phyloP scores from a whole-genome alignment of 352 stramenopile genomes.

The Phytopythium sindhum region DNA sequence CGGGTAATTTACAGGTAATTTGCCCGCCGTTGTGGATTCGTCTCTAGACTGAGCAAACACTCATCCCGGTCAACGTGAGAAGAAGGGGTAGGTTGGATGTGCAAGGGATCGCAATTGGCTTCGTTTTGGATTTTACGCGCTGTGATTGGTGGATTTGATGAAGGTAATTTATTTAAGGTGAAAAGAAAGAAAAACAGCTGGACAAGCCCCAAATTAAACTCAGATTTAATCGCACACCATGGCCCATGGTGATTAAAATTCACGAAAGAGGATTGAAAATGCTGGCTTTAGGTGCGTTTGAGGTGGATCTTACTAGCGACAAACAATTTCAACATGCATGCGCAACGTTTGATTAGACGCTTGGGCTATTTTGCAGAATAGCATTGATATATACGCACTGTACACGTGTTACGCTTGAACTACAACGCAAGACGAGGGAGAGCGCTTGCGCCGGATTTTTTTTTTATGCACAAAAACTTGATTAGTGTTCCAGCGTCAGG shows the following conservation, averaged over 20 bases:
- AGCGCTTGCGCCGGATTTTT: neutral
- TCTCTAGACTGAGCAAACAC: neutral
- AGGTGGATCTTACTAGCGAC: too few species aligned
- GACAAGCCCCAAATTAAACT: neutral
- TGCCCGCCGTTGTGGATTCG: neutral
- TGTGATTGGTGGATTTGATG: neutral
- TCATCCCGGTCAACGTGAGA: neutral
- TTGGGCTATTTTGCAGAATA: too few species aligned
- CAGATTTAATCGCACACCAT: neutral
- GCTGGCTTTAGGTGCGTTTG: too few species aligned
- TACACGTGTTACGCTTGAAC: too few species aligned
- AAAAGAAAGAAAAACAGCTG: neutral
- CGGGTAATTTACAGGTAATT: too few species aligned
- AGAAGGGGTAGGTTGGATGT: neutral
- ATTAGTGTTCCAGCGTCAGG: constrained; percentile 5
- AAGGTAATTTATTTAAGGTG: neutral
- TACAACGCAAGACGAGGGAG: neutral
- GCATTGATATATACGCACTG: too few species aligned
- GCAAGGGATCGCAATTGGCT: neutral
- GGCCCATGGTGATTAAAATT: too few species aligned
- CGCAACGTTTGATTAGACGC: too few species aligned
- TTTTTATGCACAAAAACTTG: neutral
- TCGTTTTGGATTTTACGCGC: neutral
- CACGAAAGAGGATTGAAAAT: too few species aligned
- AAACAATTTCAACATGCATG: too few species aligned